phyloP scores from a whole-genome alignment of 1,284 basidiomycete species.

The Grifola frondosa region DNA sequence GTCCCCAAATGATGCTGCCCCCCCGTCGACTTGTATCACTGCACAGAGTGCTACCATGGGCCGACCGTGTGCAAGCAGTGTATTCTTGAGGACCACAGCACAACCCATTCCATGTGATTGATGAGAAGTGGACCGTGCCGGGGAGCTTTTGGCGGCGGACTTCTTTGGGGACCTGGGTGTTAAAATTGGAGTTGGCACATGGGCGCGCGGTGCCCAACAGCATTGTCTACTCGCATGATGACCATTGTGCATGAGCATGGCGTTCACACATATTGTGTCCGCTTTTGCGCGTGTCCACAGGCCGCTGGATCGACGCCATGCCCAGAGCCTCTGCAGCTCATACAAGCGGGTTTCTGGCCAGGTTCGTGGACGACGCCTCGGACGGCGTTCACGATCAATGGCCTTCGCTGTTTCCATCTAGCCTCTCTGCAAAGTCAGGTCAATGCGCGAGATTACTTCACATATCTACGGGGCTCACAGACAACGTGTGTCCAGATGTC shows the following conservation, averaged over 20 bases:
- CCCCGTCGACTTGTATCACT: conserved; percentile 1
- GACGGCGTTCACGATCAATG: conserved; percentile 13
- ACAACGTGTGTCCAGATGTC: conserved; percentile 9
- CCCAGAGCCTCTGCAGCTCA: conserved; percentile 11
- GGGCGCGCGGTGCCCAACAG: neutral
- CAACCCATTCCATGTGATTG: conserved; percentile 11
- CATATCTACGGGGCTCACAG: conserved; percentile 10
- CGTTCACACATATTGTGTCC: neutral
- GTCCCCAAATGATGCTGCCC: neutral
- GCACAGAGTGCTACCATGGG: conserved; percentile 8
- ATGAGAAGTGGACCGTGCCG: neutral
- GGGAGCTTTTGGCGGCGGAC: conserved; percentile 4
- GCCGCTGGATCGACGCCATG: too few species aligned
- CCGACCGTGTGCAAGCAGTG: conserved; percentile 1
- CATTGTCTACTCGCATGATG: neutral
- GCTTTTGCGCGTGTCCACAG: neutral
- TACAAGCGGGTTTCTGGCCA: conserved; percentile 18
- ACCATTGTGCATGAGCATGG: conserved; percentile 8
- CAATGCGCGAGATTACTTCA: conserved; percentile 10
- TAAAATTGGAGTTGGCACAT: conserved; percentile 1
- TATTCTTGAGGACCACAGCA: neutral
- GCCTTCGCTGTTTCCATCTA: conserved; percentile 10
- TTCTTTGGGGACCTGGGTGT: neutral
- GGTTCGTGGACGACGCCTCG: conserved; percentile 13
- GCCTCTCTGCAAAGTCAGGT: conserved; percentile 13